Base-by-base conservation (phyloP, 352 stramenopile species). In the Globisporangium emineosum region DNA sequence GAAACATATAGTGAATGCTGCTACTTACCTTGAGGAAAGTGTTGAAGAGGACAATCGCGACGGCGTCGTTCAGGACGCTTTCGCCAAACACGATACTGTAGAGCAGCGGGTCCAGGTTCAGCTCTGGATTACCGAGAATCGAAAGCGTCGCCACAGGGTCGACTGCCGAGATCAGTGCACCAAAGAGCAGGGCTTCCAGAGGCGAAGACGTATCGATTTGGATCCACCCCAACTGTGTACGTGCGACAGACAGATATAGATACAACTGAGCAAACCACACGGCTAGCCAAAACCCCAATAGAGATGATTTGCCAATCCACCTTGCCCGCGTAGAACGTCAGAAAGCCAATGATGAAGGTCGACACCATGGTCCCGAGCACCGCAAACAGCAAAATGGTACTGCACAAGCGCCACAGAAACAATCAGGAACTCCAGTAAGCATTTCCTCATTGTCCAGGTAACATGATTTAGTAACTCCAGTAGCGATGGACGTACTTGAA, bases 21-120 rank as follows among this genome's bases (percentile, higher is more conserved):
- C n/a, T n/a, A n/a, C n/a, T 56, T 66, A 95, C 91, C 67, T 96
- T 94, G 10, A 95, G 77, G 71, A 98, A 98, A 9, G 93, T 98
- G 60, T 98, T 97, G 78, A 99, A 99, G 4, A 99, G 75, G 33
- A 98, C 96, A 77, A 99, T 99, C 17, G 93, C 93, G 37, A 99
- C 92, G 1, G 97, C 96, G 77, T 99, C 97, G 67, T 99, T 99
- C 33, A 99, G 68, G 15, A 99, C 96, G 60, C 83, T 97, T 62
- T 99, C 97, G 49, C 97, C 97, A 84, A 99, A 99, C 13, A 99
- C 93, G 32, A 99, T 86, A 63, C 81, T 95, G 65, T 95, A 96
- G 17, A 97, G 68, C 9, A 96, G 66, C 19, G 88, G 86, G 23
- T 96, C 86, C 43, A 92, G 69, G 58, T 98, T 97, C 10, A 98